These are phyloP conservation scores for Claviceps pazoutovae DNA, from an alignment of 2,329 filamentous ascomycete genomes.

Conservation along the genomic window DNA sequence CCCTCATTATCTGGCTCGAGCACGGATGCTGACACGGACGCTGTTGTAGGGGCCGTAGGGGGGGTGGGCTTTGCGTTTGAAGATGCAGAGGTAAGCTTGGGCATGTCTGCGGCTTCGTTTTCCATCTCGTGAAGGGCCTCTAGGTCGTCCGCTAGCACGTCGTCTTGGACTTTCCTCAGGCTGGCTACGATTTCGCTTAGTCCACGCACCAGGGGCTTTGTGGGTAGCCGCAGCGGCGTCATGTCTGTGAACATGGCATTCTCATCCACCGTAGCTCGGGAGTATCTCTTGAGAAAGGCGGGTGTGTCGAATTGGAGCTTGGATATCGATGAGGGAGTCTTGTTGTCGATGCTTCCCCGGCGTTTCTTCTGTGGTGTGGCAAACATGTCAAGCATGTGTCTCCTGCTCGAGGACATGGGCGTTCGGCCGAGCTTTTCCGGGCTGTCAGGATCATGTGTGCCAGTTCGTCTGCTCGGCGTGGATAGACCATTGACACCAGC, in stretches of 20 bases:
- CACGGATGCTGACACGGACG: background rate
- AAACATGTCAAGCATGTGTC: slow-evolving; percentile 47
- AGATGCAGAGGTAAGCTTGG: slow-evolving; percentile 11
- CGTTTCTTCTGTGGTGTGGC: slow-evolving; percentile 47
- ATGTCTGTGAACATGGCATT: slow-evolving; percentile 35
- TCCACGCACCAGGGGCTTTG: slow-evolving; percentile 51
- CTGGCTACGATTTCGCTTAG: slow-evolving; percentile 62
- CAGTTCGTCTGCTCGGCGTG: slow-evolving; percentile 33
- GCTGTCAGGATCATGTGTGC: slow-evolving; percentile 15
- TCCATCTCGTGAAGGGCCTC: slow-evolving; percentile 64
- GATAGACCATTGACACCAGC: slow-evolving; percentile 14
- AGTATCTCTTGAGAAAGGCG: slow-evolving; percentile 45
- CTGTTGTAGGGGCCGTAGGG: background rate
- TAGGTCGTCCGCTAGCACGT: slow-evolving; percentile 56
- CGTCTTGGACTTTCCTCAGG: slow-evolving; percentile 55
- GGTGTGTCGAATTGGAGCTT: slow-evolving; percentile 54
- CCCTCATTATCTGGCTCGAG: slow-evolving; percentile 27
- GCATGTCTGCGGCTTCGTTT: slow-evolving; percentile 21
- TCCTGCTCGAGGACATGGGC: slow-evolving; percentile 43
- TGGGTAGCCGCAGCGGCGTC: slow-evolving; percentile 37
- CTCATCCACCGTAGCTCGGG: slow-evolving; percentile 41
- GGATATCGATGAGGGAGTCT: slow-evolving; percentile 36
- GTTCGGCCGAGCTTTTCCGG: slow-evolving; percentile 28
- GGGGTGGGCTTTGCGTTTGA: slow-evolving; percentile 18
- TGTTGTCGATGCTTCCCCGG: slow-evolving; percentile 23